phyloP scores from a whole-genome alignment of 2,329 filamentous ascomycete genomes.

The Penicillium sp. region DNA sequence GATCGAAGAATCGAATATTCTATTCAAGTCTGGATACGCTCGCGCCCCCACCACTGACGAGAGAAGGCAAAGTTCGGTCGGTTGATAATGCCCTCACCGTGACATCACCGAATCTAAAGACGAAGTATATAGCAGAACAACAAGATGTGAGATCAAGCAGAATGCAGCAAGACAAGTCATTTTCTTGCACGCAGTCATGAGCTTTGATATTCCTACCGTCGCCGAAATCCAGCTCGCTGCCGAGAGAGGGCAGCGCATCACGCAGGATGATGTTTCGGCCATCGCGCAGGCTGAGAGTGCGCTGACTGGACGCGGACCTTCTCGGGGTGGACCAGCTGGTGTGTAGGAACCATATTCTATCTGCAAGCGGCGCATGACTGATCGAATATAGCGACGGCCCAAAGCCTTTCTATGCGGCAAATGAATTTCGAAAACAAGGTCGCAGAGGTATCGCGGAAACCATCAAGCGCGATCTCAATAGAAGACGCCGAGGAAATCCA shows the following conservation, averaged over 20 bases:
- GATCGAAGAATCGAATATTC: constrained; percentile 3
- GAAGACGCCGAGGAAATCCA: constrained; percentile 33
- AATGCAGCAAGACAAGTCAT: background rate
- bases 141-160: background rate
- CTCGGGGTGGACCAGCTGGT: constrained; percentile 34
- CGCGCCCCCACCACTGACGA: constrained; percentile 19
- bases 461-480: constrained; percentile 31
- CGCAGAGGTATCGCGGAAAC: constrained; percentile 31
- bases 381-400: constrained; percentile 27
- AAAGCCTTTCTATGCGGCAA: constrained; percentile 31
- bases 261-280: constrained; percentile 29
- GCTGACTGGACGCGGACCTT: constrained; percentile 28
- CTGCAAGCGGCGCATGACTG: background rate
- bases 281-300: constrained; percentile 33
- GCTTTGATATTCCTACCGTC: constrained; percentile 28
- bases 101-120: constrained; percentile 21
- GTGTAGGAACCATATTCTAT: background rate
- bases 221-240: constrained; percentile 31
- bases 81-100: constrained; percentile 21
- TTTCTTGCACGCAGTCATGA: constrained; percentile 5
- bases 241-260: constrained; percentile 32
- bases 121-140: constrained; percentile 10
- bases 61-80: constrained; percentile 10
- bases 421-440: constrained; percentile 34
- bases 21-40: background rate